Conservation (phyloP, 2,329 filamentous ascomycete species). For the Moelleriella libera region DNA sequence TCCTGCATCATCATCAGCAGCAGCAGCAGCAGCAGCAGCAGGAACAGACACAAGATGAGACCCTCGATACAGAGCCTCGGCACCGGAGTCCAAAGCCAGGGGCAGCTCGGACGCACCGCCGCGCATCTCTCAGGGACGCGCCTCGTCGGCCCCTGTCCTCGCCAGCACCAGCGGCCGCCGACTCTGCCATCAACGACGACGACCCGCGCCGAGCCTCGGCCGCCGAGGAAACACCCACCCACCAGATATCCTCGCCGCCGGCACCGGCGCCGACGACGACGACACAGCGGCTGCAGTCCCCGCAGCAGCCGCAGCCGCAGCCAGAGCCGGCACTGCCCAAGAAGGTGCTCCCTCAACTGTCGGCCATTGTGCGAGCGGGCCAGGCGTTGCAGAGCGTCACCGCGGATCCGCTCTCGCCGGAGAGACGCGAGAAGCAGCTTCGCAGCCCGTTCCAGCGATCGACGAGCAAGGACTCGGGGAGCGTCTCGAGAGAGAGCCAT, state of each 20-base stretch:
- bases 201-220: not conserved
- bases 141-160: no score
- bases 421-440: constrained; percentile 32
- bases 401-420: constrained; percentile 43
- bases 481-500: constrained; percentile 13
- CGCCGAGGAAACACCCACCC: constrained; percentile 14
- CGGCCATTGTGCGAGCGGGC: constrained; percentile 44
- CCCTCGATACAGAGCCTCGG: not conserved
- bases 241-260: constrained; percentile 23
- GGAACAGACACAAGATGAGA: not conserved
- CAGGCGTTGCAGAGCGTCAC: constrained; percentile 42
- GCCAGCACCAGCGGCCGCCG: no score
- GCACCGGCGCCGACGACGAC: not conserved
- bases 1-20: not conserved
- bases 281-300: constrained; percentile 21
- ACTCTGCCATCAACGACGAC: not conserved
- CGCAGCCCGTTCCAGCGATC: constrained; percentile 40
- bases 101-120: no score
- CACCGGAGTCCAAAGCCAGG: no score
- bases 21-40: not conserved
- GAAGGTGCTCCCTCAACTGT: constrained; percentile 29
- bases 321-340: constrained; percentile 16
- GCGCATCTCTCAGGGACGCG: no score
- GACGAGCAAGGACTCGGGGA: constrained; percentile 19
- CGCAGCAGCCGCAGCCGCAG: constrained; percentile 15